Base-by-base conservation (phyloP, 2,329 filamentous ascomycete species). In the Aspergillus phoenicis region DNA sequence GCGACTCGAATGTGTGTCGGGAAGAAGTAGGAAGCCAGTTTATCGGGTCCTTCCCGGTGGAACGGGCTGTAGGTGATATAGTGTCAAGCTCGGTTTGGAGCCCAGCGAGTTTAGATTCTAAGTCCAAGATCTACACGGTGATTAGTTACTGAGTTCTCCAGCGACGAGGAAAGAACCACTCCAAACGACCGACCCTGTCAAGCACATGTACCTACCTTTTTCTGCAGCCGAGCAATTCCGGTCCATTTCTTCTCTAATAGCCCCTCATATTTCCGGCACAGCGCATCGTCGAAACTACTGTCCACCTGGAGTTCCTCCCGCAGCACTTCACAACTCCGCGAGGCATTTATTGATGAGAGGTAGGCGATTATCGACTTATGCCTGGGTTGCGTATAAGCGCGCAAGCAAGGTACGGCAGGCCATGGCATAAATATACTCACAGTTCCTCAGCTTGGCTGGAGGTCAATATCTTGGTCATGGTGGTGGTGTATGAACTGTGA, bases 181-280 rank as follows among this genome's bases (percentile, higher is more conserved):
- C 24, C 33, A 36, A 15, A n/a, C 33, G 20, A 38, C 33, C 52
- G 22, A 30, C 11, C 15, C 43, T 30, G 38, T 17, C n/a, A 45
- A 36, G 7, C 26, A 55, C 41, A 36, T 17, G 24, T 49, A 52
- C 77, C 54, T 78, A 90, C 91, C 90, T 97, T 98, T 79, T 97
- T 97, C 80, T 98, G 94, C 76, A 98, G 78, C 63, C 94, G 86
- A 71, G 97, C 93, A 28, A 98, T 90, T 71, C 92, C 95, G 20
- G 94, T 98, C 94, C 94, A 98, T 82, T 98, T 98, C 85, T 97
- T 97, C 83, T 98, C 94, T 67, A 98, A 80, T 28, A 98, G 79
- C 1, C 91, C 91, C 78, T 97, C 93, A 80, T 97, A 98, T 80
- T 96, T 97, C 82, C 83, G 74, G 97, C 92, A 70, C 96, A 83